Percentiles rank a stretch among this genome's conserved stretches.
Evolutionary conservation across 2,329 filamentous ascomycete genomes (phyloP).

Genomic region (Phialophora verrucosa): DNA sequence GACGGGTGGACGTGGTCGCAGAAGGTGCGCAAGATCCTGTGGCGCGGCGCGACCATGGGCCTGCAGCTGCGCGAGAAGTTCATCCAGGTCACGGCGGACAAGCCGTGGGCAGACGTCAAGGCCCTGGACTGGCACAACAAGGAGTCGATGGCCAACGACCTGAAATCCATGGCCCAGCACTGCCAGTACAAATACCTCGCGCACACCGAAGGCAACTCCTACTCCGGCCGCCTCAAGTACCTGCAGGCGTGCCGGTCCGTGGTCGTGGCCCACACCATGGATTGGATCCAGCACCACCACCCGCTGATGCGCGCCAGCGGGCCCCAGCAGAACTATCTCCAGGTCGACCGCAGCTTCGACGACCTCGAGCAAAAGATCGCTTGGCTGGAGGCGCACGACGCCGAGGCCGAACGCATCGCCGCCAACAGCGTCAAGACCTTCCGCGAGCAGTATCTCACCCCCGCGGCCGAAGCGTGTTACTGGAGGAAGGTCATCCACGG

Average conservation of each 20-base stretch:
- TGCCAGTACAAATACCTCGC: conserved; percentile 61
- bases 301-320: conserved; percentile 53
- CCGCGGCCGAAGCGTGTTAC: conserved; percentile 62
- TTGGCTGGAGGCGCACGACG: conserved; percentile 51
- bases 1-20: conserved; percentile 31
- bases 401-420: conserved; percentile 57
- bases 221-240: conserved; percentile 61
- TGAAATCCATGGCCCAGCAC: conserved; percentile 59
- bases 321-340: conserved; percentile 57
- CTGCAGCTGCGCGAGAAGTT: conserved; percentile 49
- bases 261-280: conserved; percentile 55
- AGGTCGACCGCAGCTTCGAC: conserved; percentile 60
- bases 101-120: conserved; percentile 56
- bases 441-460: conserved; percentile 60
- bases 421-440: conserved; percentile 56
- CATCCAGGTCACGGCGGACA: conserved; percentile 47
- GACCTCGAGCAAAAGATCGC: conserved; percentile 57
- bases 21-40: conserved; percentile 56
- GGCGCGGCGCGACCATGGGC: conserved; percentile 54
- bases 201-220: conserved; percentile 61
- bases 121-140: conserved; percentile 51
- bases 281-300: conserved; percentile 58
- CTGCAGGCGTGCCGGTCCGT: conserved; percentile 59
- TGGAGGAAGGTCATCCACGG: conserved; percentile 56
- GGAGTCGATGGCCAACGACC: conserved; percentile 48